These are phyloP conservation scores for Saururus chinensis DNA, from an alignment of 164 flowering plant species.

Conservation along the genomic window DNA sequence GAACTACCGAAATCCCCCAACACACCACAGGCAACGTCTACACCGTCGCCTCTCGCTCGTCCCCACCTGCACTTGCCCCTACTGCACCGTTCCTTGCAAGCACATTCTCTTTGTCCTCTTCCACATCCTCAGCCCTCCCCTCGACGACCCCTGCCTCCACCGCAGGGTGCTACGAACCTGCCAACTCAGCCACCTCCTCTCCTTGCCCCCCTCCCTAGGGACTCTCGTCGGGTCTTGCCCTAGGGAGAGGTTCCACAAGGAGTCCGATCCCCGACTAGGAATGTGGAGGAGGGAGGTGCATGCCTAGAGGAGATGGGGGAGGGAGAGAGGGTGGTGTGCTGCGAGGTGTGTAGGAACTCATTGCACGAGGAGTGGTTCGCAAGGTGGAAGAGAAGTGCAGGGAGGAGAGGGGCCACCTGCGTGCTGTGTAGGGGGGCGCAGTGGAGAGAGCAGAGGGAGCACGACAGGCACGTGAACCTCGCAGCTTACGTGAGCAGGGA, in stretches of 20 bases:
- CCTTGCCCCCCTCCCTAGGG: conserved; percentile 28
- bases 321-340: conserved; percentile 37
- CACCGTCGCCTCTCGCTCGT: conserved; percentile 42
- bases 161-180: conserved; percentile 49
- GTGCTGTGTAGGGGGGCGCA: conserved; percentile 74
- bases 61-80: conserved; percentile 81
- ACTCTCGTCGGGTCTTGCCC: conserved; percentile 37
- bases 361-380: conserved; percentile 64
- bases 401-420: conserved; percentile 51
- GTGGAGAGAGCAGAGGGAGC: conserved; percentile 47
- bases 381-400: conserved; percentile 66
- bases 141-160: conserved; percentile 44
- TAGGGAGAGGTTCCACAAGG: conserved; percentile 41
- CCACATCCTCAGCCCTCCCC: conserved; percentile 51
- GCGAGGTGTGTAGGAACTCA: conserved; percentile 55
- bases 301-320: conserved; percentile 71
- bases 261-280: neutral
- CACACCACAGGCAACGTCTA: conserved; percentile 86
- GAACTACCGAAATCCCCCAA: too few relatives aligned
- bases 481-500: conserved; percentile 39
- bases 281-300: conserved; percentile 25
- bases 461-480: conserved; percentile 57
- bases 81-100: conserved; percentile 68
- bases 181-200: conserved; percentile 44
- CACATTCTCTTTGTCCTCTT: conserved; percentile 76